Evolutionary conservation across 2,329 filamentous ascomycete species (phyloP), one percentile per base, ranked within the genome.

Genomic region (Eutypella sp.): DNA sequence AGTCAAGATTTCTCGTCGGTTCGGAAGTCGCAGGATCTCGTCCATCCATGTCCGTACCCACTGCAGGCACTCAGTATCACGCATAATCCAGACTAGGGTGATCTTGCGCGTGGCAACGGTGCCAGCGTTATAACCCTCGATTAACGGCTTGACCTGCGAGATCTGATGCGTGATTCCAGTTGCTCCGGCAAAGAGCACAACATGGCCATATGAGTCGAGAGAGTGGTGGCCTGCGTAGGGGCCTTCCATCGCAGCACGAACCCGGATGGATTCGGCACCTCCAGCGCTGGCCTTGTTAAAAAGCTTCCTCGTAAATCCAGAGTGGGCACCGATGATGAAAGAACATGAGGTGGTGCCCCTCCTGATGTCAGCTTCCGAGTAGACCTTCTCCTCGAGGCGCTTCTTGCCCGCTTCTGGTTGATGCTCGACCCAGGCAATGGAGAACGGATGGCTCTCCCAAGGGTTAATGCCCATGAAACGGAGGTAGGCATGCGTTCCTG

Each of bases 121-220:
- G 48, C 82, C 80, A 1, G 80, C 72, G 44, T 81, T 80, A 65
- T 79, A 85, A 4, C 85, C 85, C 44, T 82, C 70, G 47, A 92
- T 77, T 4, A 92, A 73, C 42, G 93, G 85, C 45, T 83, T 84
- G 8, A 96, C 78, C 65, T 95, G 95, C 27, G 90, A 88, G 24
- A 97, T 81, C 64, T 95, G 90, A 65, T 97, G 92, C 1, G 92
- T 96, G 68, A 99, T 97, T 51, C 93, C 93, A 5, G 93, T 90
- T 47, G 92, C 89, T 46, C 90, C 91, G 11, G 92, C 91, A 62
- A 96, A 90, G 46, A 99, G 84, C 52, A 99, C 80, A 38, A 85
- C 83, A 37, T 95, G 93, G 33, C 93, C 92, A 67, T 96, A 97
- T 7, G 91, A 96, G 66, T 90, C 84, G 53, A 97, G 83, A 49